Evolutionary conservation across 225 moss, liverwort and hornwort genomes (phyloP).

Genomic region (Bryoerythrophyllum caledonicum): DNA sequence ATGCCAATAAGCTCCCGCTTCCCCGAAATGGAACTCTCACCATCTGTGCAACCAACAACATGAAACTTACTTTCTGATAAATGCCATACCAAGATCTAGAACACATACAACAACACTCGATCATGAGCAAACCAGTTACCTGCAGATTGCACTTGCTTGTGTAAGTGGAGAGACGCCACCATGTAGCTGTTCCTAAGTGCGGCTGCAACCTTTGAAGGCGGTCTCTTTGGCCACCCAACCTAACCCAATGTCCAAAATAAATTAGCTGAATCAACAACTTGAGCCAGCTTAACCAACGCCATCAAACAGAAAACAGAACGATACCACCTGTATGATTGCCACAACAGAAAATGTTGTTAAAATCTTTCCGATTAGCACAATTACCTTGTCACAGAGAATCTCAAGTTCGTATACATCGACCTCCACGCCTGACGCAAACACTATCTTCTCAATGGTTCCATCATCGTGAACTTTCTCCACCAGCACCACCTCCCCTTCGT

Average conservation of each 20-base stretch:
- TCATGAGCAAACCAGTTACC: slow-evolving; percentile 33
- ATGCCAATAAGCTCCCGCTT: slow-evolving; percentile 96
- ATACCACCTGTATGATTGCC: not conserved
- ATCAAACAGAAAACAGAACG: not conserved
- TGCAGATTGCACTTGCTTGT: slow-evolving; percentile 50
- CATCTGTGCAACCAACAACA: slow-evolving; percentile 40
- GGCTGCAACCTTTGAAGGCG: slow-evolving; percentile 93
- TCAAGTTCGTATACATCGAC: slow-evolving; percentile 98
- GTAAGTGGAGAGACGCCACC: slow-evolving; percentile 89
- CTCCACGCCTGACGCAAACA: slow-evolving; percentile 89
- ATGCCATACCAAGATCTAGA: not conserved
- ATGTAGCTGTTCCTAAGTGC: slow-evolving; percentile 98
- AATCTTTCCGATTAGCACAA: not conserved
- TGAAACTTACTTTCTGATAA: not conserved
- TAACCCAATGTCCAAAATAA: slow-evolving; percentile 28
- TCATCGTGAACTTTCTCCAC: slow-evolving; percentile 85
- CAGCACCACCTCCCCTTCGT: slow-evolving; percentile 83
- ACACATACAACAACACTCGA: not conserved
- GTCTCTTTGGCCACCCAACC: slow-evolving; percentile 99
- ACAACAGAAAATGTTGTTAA: not conserved
- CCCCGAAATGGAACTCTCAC: slow-evolving; percentile 50
- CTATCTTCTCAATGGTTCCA: slow-evolving; percentile 87
- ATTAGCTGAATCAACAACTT: not conserved
- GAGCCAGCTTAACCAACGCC: not conserved
- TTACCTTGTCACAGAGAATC: slow-evolving; percentile 89